These are phyloP conservation scores for Tylopilus sp. DNA, from an alignment of 1,284 basidiomycete genomes.

Conservation along the genomic window DNA sequence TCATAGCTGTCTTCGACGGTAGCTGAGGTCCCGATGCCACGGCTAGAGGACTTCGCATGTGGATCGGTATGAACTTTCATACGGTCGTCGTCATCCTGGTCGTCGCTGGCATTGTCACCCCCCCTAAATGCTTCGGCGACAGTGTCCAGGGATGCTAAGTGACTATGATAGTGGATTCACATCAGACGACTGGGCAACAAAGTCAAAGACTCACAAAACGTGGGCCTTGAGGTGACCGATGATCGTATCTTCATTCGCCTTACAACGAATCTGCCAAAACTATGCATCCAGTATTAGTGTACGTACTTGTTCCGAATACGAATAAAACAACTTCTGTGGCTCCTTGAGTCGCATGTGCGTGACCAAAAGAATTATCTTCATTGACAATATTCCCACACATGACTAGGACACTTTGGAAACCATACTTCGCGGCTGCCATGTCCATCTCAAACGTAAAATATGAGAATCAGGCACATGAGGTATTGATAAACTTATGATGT, in stretches of 20 bases:
- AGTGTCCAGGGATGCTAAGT: too few species aligned
- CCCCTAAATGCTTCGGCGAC: too few species aligned
- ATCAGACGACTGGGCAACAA: too few species aligned
- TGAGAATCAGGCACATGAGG: too few species aligned
- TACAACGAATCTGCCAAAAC: slow-evolving; percentile 1
- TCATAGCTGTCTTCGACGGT: too few species aligned
- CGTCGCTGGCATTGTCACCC: too few species aligned
- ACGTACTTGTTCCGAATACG: not conserved
- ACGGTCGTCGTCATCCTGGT: too few species aligned
- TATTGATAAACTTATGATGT: not conserved
- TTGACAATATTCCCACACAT: slow-evolving; percentile 7
- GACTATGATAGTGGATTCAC: too few species aligned
- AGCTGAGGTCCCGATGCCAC: too few species aligned
- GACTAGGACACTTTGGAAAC: not conserved
- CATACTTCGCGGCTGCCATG: not conserved
- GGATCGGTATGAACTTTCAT: too few species aligned
- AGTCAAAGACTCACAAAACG: not conserved
- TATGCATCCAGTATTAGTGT: not conserved
- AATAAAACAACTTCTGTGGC: not conserved
- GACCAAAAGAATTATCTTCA: not conserved
- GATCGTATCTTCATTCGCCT: not conserved
- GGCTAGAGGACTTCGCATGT: too few species aligned
- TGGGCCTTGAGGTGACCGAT: slow-evolving; percentile 2
- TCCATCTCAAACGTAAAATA: not conserved
- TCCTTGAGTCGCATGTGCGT: not conserved